Evolutionary conservation across 2,329 filamentous ascomycete species (phyloP).

Genomic region (Cladophialophora bantiana): DNA sequence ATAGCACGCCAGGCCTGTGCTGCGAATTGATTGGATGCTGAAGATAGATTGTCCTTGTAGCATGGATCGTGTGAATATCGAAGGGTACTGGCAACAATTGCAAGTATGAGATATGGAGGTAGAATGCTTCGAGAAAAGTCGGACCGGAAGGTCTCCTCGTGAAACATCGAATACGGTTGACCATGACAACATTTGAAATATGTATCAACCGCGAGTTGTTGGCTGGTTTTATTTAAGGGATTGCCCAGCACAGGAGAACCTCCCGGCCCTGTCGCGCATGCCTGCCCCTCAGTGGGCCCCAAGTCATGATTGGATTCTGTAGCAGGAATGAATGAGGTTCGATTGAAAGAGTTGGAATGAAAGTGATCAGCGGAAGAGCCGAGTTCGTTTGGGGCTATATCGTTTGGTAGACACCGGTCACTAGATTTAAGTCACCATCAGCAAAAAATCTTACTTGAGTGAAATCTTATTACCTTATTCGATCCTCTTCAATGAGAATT

Average conservation of each 20-base stretch:
- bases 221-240: not conserved
- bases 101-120: conserved; percentile 45
- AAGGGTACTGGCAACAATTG: conserved; percentile 45
- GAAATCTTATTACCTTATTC: no score
- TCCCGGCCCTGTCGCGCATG: not conserved
- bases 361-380: no score
- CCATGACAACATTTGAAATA: conserved; percentile 49
- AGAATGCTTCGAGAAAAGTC: conserved; percentile 40
- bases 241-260: no score
- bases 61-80: conserved; percentile 41
- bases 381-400: no score
- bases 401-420: no score
- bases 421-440: no score
- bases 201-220: conserved; percentile 32
- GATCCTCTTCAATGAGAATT: no score
- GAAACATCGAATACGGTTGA: conserved; percentile 50
- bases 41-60: not conserved
- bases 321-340: no score
- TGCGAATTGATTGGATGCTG: no score
- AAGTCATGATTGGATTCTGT: no score
- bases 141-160: conserved; percentile 46
- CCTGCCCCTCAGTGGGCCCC: not conserved
- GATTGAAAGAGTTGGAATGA: no score
- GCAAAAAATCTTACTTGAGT: no score
- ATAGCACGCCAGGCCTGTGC: not conserved